Percentiles rank a stretch among this genome's conserved stretches.
phyloP scores from a whole-genome alignment of 306 rosid species.

The Cicer cuneatum region DNA sequence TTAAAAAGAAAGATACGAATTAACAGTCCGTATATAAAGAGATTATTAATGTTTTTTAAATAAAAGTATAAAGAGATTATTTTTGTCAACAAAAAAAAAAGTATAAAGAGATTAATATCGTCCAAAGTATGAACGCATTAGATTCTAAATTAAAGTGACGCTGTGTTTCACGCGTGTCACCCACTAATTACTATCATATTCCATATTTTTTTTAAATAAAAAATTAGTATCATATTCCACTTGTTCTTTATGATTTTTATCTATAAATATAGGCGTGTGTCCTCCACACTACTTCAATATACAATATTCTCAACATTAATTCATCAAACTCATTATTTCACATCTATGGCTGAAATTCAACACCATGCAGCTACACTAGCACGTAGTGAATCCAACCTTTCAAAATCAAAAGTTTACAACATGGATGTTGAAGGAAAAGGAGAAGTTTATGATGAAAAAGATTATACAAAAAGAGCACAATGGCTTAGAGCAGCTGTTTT shows the following conservation, averaged over 20 bases:
- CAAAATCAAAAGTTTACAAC: slow-evolving; percentile 13
- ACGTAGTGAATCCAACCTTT: neutral
- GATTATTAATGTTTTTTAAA: too few species aligned
- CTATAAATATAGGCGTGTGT: slow-evolving; percentile 56
- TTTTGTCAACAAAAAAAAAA: too few species aligned
- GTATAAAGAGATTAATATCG: neutral
- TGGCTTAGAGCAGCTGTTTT: slow-evolving; percentile 46
- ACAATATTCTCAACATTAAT: neutral
- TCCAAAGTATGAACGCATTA: slow-evolving; percentile 44
- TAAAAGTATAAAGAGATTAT: too few species aligned
- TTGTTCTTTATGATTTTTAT: neutral
- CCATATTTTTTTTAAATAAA: neutral
- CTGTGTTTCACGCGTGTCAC: slow-evolving; percentile 7
- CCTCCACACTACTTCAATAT: slow-evolving; percentile 48
- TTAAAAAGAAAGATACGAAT: too few species aligned
- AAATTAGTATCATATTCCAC: neutral
- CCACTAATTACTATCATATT: slow-evolving; percentile 16
- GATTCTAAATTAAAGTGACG: slow-evolving; percentile 34
- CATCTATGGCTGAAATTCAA: slow-evolving; percentile 25
- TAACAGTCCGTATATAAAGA: too few species aligned
- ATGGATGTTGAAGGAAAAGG: slow-evolving; percentile 1
- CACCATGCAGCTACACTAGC: neutral
- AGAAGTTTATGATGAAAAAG: neutral
- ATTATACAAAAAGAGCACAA: slow-evolving; percentile 37
- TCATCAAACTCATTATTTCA: neutral